Percentiles rank a stretch among this genome's conserved stretches.
Conservation (phyloP, 2,329 filamentous ascomycete genomes). For the Cylindrodendrum hubeiense region DNA sequence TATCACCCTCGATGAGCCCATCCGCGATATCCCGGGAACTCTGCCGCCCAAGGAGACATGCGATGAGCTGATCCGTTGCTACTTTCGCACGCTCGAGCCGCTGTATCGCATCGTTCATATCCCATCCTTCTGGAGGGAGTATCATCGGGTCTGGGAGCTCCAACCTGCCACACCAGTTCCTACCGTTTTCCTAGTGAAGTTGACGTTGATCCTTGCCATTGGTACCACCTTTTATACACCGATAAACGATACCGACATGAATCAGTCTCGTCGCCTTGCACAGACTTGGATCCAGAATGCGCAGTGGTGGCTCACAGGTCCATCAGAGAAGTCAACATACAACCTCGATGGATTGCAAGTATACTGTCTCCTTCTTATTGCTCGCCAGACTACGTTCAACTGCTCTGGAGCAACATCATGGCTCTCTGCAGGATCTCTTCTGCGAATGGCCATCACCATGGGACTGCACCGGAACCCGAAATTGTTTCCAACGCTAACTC, state of each 20-base stretch:
- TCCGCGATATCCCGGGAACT: constrained; percentile 33
- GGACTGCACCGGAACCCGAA: constrained; percentile 40
- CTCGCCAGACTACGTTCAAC: constrained; percentile 43
- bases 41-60: constrained; percentile 35
- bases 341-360: constrained; percentile 42
- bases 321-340: constrained; percentile 41
- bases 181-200: constrained; percentile 36
- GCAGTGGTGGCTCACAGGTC: constrained; percentile 44
- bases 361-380: constrained; percentile 40
- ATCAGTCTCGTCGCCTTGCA: constrained; percentile 29
- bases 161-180: constrained; percentile 11
- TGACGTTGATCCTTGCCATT: constrained; percentile 38
- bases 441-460: constrained; percentile 44
- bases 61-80: constrained; percentile 37
- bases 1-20: constrained; percentile 33
- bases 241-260: constrained; percentile 28
- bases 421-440: constrained; percentile 40
- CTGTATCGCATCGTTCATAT: constrained; percentile 43
- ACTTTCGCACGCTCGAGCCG: constrained; percentile 43
- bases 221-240: constrained; percentile 39
- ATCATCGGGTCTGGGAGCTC: constrained; percentile 34
- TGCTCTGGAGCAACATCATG: constrained; percentile 42
- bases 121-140: constrained; percentile 40
- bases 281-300: constrained; percentile 44
- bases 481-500: constrained; percentile 35